These are phyloP conservation scores for Fusarium metavorans DNA, from an alignment of 2,329 filamentous ascomycete genomes.

Conservation along the genomic window DNA sequence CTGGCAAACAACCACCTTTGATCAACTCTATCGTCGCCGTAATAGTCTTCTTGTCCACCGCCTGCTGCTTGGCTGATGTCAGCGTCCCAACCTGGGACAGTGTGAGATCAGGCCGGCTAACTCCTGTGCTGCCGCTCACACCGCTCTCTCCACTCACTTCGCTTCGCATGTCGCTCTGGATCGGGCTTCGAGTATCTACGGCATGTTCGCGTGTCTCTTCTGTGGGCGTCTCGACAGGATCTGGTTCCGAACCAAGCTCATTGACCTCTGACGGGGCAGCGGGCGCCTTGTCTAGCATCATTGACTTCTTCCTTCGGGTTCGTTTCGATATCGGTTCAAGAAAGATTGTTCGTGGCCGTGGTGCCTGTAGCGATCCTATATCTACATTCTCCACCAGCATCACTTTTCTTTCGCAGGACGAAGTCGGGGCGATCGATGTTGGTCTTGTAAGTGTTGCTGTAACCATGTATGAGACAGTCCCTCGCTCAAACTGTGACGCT, in stretches of 20 bases:
- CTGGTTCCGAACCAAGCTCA: constrained; percentile 51
- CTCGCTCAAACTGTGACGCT: constrained; percentile 84
- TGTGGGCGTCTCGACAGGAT: constrained; percentile 55
- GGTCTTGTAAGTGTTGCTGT: constrained; percentile 91
- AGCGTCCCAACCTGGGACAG: constrained; percentile 48
- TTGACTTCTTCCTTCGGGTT: constrained; percentile 70
- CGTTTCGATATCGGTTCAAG: constrained; percentile 86
- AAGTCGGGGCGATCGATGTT: constrained; percentile 83
- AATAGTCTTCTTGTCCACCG: constrained; percentile 79
- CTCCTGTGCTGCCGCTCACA: constrained; percentile 73
- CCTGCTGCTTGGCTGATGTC: constrained; percentile 54
- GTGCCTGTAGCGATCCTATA: constrained; percentile 78
- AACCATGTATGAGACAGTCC: constrained; percentile 91
- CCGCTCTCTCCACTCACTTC: constrained; percentile 79
- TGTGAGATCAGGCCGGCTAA: constrained; percentile 63
- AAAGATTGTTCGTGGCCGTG: constrained; percentile 85
- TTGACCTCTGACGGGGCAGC: constrained; percentile 56
- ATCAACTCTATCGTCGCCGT: constrained; percentile 86
- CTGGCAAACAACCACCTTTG: constrained; percentile 85
- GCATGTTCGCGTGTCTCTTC: constrained; percentile 54
- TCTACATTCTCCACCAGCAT: constrained; percentile 86
- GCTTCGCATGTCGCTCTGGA: constrained; percentile 70
- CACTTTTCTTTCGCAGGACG: constrained; percentile 84
- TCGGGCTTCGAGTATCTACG: constrained; percentile 55
- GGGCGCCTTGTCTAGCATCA: constrained; percentile 58